phyloP scores from a whole-genome alignment of 345 rosid genomes.

The Punica granatum region DNA sequence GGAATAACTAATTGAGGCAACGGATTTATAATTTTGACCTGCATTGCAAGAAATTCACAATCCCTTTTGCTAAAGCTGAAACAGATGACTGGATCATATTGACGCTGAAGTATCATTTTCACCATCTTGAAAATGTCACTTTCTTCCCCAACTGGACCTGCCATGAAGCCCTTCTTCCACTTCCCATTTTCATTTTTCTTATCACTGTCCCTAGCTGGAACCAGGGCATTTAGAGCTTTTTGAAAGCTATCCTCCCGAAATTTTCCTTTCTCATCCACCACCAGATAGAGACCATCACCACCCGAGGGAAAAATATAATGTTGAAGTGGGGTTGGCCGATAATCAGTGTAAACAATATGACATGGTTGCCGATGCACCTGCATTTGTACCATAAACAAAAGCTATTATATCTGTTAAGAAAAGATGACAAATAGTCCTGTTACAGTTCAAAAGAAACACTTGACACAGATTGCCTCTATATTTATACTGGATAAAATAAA shows the following conservation, averaged over 20 bases:
- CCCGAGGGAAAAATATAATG: conserved; percentile 96
- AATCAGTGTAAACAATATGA: conserved; percentile 96
- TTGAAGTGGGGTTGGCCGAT: conserved; percentile 98
- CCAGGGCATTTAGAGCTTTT: conserved; percentile 77
- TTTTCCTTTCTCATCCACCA: conserved; percentile 87
- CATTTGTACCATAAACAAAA: conserved; percentile 10
- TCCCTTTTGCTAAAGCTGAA: conserved; percentile 98
- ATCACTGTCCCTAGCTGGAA: conserved; percentile 62
- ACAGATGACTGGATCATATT: conserved; percentile 93
- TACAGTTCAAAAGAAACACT: background rate
- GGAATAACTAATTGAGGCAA: background rate
- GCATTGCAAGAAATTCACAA: conserved; percentile 97
- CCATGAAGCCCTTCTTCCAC: conserved; percentile 55
- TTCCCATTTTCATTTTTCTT: conserved; percentile 75
- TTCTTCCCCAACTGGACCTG: conserved; percentile 86
- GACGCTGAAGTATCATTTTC: conserved; percentile 92
- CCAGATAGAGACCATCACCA: conserved; percentile 83
- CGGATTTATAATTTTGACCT: conserved; percentile 36
- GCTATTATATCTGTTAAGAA: background rate
- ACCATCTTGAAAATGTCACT: conserved; percentile 97
- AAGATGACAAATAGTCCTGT: background rate
- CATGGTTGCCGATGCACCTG: conserved; percentile 97
- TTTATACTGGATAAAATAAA: background rate
- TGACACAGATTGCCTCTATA: background rate
- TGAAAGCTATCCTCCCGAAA: conserved; percentile 95